These are phyloP conservation scores for Pleurotus citrinopileatus DNA, from an alignment of 768 basidiomycete species.

Conservation along the genomic window DNA sequence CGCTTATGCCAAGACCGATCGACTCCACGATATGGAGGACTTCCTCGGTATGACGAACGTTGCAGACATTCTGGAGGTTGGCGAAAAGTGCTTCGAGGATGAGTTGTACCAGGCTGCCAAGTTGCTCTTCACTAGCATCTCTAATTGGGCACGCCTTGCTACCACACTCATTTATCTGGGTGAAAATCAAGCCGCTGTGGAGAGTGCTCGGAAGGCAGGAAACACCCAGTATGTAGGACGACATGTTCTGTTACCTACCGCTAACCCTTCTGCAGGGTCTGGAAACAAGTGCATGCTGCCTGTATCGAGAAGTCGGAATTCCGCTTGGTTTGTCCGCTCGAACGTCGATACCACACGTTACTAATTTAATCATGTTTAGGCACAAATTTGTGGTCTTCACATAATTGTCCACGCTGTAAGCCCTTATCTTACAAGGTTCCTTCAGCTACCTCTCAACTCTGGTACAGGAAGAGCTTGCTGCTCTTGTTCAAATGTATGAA, in stretches of 20 bases:
- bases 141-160: conserved; percentile 97
- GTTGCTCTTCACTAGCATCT: conserved; percentile 93
- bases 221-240: conserved; percentile 84
- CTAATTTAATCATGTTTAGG: conserved; percentile 36
- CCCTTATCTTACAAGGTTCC: not conserved
- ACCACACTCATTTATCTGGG: conserved; percentile 98
- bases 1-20: conserved; percentile 96
- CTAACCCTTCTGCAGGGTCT: conserved; percentile 60
- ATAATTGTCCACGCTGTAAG: conserved; percentile 88
- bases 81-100: conserved; percentile 99
- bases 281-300: conserved; percentile 99
- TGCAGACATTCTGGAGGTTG: conserved; percentile 93
- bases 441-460: conserved; percentile 14
- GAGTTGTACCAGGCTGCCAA: conserved; percentile 97
- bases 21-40: conserved; percentile 99
- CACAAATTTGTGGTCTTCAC: conserved; percentile 98
- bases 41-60: conserved; percentile 99
- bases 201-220: conserved; percentile 98
- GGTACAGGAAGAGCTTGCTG: conserved; percentile 69
- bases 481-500: conserved; percentile 82
- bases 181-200: conserved; percentile 97
- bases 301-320: conserved; percentile 98
- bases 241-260: not conserved
- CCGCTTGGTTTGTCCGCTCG: conserved; percentile 68
- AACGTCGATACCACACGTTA: not conserved